Evolutionary conservation across 1,284 basidiomycete genomes (phyloP).

Genomic region (Meira miltonrushii): DNA sequence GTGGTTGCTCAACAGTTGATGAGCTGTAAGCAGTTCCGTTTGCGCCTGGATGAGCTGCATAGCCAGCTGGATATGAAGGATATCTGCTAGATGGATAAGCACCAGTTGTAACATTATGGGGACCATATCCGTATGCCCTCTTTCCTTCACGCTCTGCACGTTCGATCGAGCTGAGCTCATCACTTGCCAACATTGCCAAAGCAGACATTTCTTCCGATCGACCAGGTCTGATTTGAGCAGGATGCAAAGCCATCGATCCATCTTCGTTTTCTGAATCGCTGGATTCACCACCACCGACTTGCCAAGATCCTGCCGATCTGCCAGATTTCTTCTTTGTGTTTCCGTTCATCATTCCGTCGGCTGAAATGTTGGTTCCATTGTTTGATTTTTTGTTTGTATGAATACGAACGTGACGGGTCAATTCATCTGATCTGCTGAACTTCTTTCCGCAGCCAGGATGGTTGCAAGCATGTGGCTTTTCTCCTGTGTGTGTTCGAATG

Average conservation of each 20-base stretch:
- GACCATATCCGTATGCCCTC: not conserved
- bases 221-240: slow-evolving; percentile 8
- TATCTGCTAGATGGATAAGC: not conserved
- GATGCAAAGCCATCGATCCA: slow-evolving; percentile 1
- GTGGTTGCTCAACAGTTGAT: slow-evolving; percentile 16
- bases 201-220: slow-evolving; percentile 46
- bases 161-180: slow-evolving; percentile 46
- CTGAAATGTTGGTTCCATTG: not conserved
- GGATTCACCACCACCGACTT: slow-evolving; percentile 26
- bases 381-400: slow-evolving; percentile 59
- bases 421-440: slow-evolving; percentile 92
- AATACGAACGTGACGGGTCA: slow-evolving; percentile 91
- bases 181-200: slow-evolving; percentile 44
- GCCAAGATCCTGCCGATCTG: slow-evolving; percentile 12
- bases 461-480: slow-evolving; percentile 90
- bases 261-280: slow-evolving; percentile 34
- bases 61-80: slow-evolving; percentile 7
- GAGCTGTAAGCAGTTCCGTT: not conserved
- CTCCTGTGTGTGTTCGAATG: slow-evolving; percentile 95
- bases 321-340: slow-evolving; percentile 6
- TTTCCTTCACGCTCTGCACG: slow-evolving; percentile 37
- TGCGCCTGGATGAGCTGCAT: slow-evolving; percentile 1
- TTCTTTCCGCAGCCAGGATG: slow-evolving; percentile 95
- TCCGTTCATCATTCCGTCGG: not conserved
- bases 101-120: slow-evolving; percentile 1